Conservation (phyloP, 139 green algal genomes). For the Astrephomene gubernaculifera region DNA sequence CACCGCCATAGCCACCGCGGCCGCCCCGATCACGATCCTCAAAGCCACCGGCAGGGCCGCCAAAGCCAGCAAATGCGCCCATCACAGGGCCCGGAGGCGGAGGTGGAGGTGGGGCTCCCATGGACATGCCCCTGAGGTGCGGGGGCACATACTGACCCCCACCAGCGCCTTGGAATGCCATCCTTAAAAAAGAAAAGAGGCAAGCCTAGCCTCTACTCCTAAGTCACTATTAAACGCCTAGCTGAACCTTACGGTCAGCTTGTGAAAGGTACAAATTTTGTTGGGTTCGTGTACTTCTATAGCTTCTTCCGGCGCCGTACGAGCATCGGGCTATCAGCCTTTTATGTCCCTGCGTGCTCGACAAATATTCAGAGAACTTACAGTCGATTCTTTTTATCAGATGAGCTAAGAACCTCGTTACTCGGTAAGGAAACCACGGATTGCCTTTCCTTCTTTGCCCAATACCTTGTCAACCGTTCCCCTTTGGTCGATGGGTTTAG, state of each 20-base stretch:
- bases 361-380: too few relatives aligned
- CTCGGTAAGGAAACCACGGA: too few relatives aligned
- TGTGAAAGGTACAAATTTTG: conserved; percentile 1
- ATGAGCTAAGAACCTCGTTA: too few relatives aligned
- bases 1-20: conserved; percentile 42
- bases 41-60: not conserved
- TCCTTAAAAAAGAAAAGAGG: not conserved
- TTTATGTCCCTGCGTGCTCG: too few relatives aligned
- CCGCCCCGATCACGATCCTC: not conserved
- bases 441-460: too few relatives aligned
- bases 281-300: too few relatives aligned
- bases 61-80: conserved; percentile 20
- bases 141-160: conserved; percentile 81
- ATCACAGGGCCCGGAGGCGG: conserved; percentile 34
- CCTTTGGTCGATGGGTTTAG: too few relatives aligned
- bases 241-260: conserved; percentile 33
- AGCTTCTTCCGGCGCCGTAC: too few relatives aligned
- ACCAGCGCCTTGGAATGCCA: conserved; percentile 37
- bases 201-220: not conserved
- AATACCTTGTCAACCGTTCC: too few relatives aligned
- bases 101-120: conserved; percentile 48
- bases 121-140: conserved; percentile 67
- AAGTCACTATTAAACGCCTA: not conserved
- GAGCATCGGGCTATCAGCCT: too few relatives aligned
- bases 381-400: too few relatives aligned